Evolutionary conservation across 805 yeast genomes (phyloP).

Genomic region (Pichia cabralensis): DNA sequence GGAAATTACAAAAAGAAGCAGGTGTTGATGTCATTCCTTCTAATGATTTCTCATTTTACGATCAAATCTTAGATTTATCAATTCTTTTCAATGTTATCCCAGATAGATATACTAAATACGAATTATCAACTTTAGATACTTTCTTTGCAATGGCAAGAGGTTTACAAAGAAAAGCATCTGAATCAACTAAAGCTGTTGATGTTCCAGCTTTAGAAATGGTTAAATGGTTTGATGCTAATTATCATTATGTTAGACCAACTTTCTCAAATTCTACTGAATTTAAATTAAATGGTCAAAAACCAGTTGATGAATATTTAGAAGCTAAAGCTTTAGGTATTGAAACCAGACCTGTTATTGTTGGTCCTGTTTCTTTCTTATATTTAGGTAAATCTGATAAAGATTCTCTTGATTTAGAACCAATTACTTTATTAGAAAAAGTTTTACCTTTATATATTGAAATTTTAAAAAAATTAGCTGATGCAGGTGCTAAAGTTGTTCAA

Average conservation of each 20-base stretch:
- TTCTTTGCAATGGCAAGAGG: constrained; percentile 99
- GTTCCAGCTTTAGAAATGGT: constrained; percentile 99
- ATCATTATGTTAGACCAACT: constrained; percentile 99
- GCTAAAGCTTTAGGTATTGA: constrained; percentile 93
- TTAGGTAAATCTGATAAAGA: constrained; percentile 99
- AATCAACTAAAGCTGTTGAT: constrained; percentile 80
- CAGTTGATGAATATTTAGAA: constrained; percentile 95
- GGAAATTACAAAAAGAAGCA: constrained; percentile 95
- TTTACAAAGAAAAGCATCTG: constrained; percentile 93
- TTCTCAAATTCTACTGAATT: constrained; percentile 90
- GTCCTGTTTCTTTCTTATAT: constrained; percentile 91
- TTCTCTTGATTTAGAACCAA: constrained; percentile 89
- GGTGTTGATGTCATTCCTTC: constrained; percentile 97
- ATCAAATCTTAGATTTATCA: constrained; percentile 90
- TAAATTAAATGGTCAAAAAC: constrained; percentile 93
- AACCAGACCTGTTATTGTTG: constrained; percentile 95
- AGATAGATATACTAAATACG: constrained; percentile 89
- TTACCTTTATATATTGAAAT: constrained; percentile 90
- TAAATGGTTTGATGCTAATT: constrained; percentile 99
- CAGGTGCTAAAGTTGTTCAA: constrained; percentile 94
- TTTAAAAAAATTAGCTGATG: constrained; percentile 76
- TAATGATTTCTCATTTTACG: constrained; percentile 97
- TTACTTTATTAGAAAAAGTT: constrained; percentile 77
- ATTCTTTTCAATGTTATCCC: constrained; percentile 92
- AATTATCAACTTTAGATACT: constrained; percentile 81